Percentiles rank a stretch among this genome's conserved stretches.
phyloP scores from a whole-genome alignment of 2,329 filamentous ascomycete genomes.

The Pseudofabraea citricarpa region DNA sequence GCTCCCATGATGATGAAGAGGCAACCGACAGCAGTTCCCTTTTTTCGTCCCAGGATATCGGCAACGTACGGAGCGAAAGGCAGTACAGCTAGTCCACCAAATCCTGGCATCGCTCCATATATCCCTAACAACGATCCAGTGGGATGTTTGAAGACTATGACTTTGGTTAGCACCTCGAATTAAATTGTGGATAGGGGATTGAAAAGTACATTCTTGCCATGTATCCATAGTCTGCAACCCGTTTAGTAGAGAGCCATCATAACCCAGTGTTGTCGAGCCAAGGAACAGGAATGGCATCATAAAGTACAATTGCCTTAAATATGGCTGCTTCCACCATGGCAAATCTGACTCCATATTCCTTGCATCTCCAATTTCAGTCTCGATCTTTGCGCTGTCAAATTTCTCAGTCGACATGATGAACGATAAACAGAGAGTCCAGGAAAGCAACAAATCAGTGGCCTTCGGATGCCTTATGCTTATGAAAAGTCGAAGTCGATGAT shows the following conservation, averaged over 20 bases:
- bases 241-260: slow-evolving; percentile 38
- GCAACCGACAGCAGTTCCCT: slow-evolving; percentile 37
- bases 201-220: slow-evolving; percentile 33
- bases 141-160: slow-evolving; percentile 17
- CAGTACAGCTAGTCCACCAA: slow-evolving; percentile 38
- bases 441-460: too few relatives aligned
- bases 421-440: too few relatives aligned
- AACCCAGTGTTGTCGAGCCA: slow-evolving; percentile 31
- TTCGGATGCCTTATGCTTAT: too few relatives aligned
- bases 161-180: background rate
- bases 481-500: background rate
- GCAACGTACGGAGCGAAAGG: slow-evolving; percentile 38
- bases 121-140: slow-evolving; percentile 32
- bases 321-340: slow-evolving; percentile 27
- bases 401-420: background rate
- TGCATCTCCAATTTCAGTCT: background rate
- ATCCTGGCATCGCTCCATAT: slow-evolving; percentile 36
- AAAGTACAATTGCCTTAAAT: slow-evolving; percentile 28
- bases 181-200: background rate
- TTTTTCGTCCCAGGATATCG: slow-evolving; percentile 37
- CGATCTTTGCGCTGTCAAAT: background rate
- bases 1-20: slow-evolving; percentile 35
- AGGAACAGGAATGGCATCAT: slow-evolving; percentile 30
- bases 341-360: slow-evolving; percentile 9
- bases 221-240: slow-evolving; percentile 37